These are phyloP conservation scores for Breynia disticha DNA, from an alignment of 441 rosid genomes.

Conservation along the genomic window DNA sequence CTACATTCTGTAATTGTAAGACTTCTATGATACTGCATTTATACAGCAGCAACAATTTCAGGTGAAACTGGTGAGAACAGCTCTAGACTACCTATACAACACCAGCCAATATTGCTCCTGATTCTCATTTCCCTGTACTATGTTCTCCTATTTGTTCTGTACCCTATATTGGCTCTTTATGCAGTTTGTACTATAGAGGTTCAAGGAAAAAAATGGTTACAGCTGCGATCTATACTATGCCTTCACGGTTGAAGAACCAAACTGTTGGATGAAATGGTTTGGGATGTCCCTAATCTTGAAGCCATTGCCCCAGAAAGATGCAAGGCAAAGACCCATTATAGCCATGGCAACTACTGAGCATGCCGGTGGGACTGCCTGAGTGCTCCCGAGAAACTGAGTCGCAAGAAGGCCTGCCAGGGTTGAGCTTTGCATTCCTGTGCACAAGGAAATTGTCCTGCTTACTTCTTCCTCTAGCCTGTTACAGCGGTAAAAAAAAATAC, in stretches of 20 bases:
- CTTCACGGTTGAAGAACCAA: slow-evolving; percentile 26
- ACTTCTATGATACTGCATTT: neutral
- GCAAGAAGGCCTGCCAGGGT: slow-evolving; percentile 93
- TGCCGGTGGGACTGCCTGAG: slow-evolving; percentile 95
- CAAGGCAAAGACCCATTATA: slow-evolving; percentile 88
- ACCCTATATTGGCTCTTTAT: neutral
- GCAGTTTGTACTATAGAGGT: neutral
- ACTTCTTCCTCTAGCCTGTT: slow-evolving; percentile 85
- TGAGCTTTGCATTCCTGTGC: slow-evolving; percentile 97
- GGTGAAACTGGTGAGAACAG: neutral
- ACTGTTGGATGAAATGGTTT: slow-evolving; percentile 23
- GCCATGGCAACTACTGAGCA: slow-evolving; percentile 98
- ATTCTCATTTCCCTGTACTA: slow-evolving; percentile 5
- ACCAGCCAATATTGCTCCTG: slow-evolving; percentile 4
- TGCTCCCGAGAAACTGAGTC: slow-evolving; percentile 71
- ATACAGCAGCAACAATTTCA: neutral
- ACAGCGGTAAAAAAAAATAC: slow-evolving; percentile 9
- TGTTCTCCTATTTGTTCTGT: neutral
- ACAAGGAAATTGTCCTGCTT: slow-evolving; percentile 69
- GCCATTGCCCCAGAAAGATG: slow-evolving; percentile 88
- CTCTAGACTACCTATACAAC: slow-evolving; percentile 3
- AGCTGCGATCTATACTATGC: slow-evolving; percentile 16
- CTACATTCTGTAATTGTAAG: too few relatives aligned
- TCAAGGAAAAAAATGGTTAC: neutral
- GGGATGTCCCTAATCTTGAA: slow-evolving; percentile 52